Evolutionary conservation across 2,329 filamentous ascomycete genomes (phyloP).

Genomic region (Aspergillus sp.): DNA sequence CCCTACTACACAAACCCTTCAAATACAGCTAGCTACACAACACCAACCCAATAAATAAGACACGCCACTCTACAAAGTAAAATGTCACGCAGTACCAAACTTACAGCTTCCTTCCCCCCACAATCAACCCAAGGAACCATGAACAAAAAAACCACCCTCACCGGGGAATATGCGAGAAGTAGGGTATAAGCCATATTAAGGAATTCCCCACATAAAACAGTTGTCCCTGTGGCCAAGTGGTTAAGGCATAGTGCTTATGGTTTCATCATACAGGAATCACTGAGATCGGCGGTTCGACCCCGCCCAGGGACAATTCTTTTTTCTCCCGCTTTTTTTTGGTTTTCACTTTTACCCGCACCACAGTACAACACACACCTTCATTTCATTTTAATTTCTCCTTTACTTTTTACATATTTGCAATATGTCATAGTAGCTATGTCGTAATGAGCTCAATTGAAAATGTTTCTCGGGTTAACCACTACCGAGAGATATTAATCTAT

Average conservation of each 20-base stretch:
- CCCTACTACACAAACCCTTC: too few relatives aligned
- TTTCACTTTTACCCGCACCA: too few relatives aligned
- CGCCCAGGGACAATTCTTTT: conserved; percentile 2
- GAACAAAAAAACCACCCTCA: not conserved
- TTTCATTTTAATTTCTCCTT: not conserved
- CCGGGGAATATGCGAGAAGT: not conserved
- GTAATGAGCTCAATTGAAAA: too few relatives aligned
- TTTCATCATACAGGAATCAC: conserved; percentile 3
- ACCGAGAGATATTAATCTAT: too few relatives aligned
- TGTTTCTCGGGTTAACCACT: too few relatives aligned
- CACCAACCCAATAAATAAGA: too few relatives aligned
- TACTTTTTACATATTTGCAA: too few relatives aligned
- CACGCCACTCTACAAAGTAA: too few relatives aligned
- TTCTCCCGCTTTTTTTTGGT: not conserved
- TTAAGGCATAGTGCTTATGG: conserved; percentile 6
- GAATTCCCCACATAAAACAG: not conserved
- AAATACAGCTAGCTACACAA: too few relatives aligned
- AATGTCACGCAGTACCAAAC: not conserved
- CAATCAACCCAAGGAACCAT: not conserved
- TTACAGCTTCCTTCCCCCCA: not conserved
- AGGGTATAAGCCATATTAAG: not conserved
- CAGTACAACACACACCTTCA: not conserved
- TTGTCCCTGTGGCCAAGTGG: conserved; percentile 4
- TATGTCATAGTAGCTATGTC: too few relatives aligned
- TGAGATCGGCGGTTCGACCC: conserved; percentile 7